phyloP scores from a whole-genome alignment of 345 rosid genomes.

The Eucalyptus curtisii region DNA sequence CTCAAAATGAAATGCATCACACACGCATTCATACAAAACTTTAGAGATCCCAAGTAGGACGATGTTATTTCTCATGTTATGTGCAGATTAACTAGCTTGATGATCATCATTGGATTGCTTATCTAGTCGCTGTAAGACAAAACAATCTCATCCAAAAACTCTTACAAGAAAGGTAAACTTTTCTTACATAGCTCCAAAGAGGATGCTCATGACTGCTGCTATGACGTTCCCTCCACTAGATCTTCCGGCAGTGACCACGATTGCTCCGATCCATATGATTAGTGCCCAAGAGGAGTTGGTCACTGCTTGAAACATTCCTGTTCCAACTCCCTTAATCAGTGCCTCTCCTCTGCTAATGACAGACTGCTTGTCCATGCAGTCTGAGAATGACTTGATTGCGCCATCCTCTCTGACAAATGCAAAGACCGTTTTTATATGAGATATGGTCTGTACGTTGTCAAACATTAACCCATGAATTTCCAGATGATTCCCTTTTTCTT shows the following conservation, averaged over 20 bases:
- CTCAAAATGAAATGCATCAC: background rate
- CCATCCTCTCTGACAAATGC: constrained; percentile 44
- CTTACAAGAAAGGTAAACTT: background rate
- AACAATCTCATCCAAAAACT: background rate
- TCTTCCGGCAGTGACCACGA: constrained; percentile 16
- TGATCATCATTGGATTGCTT: background rate
- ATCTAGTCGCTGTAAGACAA: background rate
- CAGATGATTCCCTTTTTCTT: background rate
- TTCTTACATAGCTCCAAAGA: constrained; percentile 54
- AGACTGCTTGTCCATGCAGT: constrained; percentile 28
- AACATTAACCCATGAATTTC: background rate
- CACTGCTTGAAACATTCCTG: constrained; percentile 47
- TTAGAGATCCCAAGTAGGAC: background rate
- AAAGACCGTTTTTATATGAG: constrained; percentile 54
- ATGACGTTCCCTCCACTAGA: constrained; percentile 40
- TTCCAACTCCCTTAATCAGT: constrained; percentile 52
- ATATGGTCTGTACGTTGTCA: constrained; percentile 16
- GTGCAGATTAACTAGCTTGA: background rate
- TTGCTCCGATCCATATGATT: constrained; percentile 48
- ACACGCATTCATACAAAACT: background rate
- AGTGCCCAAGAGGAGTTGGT: constrained; percentile 48
- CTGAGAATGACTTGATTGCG: constrained; percentile 29
- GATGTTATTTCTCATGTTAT: background rate
- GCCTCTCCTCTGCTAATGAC: constrained; percentile 42
- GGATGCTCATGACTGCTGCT: constrained; percentile 55